Base-by-base conservation (phyloP, 2,329 filamentous ascomycete species). In the Sporothrix euskadiensis region DNA sequence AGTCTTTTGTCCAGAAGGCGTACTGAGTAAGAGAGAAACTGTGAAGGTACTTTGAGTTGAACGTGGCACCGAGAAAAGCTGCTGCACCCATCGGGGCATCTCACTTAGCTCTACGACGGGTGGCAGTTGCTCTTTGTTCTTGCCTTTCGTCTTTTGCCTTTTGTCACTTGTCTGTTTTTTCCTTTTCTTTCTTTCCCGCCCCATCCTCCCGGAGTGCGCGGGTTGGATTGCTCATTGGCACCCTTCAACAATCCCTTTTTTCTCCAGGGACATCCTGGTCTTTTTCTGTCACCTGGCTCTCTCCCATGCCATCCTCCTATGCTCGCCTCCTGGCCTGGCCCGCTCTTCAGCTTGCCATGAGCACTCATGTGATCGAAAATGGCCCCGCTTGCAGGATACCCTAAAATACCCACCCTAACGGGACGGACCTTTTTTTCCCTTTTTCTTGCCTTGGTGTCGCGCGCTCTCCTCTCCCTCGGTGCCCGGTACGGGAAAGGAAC, bases 281-380 rank as follows among this genome's bases (percentile, higher is more conserved):
- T 7, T 26, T 22, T 49, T 22, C 32, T 19, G 35, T 69, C 16
- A 39, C 5, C 32, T 30, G 26, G 26, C 56, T 32, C n/a, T 14
- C 12, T 16, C 1, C 44, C 14, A 16, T 10, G 8, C 3, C 41
- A 26, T 26, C 14, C 44, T 49, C 44, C 12, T 22, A 9, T 68
- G 59, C 63, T 54, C n/a, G 30, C 39, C 54, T 68, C 44, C 65
- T 68, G 44, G 47, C 47, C 47, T 54, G 66, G 47, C 66, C 66
- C 66, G 47, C 47, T 69, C 68, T 59, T 71, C 69, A 71, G 70
- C 70, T 71, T 65, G 57, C 47, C 68, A 66, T 69, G 61, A 61
- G 32, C 63, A 19, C 66, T 75, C 75, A 74, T 73, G 75, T 76
- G 75, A 76, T 69, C 69, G 52, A 75, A 75, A 74, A 41, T 14